Evolutionary conservation across 139 green algal species (phyloP).

Genomic region (Chlorella vulgaris): DNA sequence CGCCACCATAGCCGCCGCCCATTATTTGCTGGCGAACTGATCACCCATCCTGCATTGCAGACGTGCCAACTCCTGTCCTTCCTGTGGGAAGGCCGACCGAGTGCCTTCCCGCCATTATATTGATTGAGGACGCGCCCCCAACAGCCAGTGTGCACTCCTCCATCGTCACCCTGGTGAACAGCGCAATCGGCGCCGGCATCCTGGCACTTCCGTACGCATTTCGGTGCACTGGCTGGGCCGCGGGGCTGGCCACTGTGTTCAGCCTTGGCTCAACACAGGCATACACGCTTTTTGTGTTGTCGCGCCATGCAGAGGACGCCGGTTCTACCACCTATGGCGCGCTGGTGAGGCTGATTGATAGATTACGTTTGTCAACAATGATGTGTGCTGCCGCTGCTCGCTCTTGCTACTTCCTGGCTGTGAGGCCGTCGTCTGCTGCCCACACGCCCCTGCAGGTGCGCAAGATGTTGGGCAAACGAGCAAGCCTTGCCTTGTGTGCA

Average conservation of each 20-base stretch:
- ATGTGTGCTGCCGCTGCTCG: too few species aligned
- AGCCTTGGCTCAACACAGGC: background rate
- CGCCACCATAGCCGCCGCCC: too few species aligned
- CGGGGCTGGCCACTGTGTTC: background rate
- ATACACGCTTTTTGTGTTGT: background rate
- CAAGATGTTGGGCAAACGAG: background rate
- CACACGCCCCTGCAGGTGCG: constrained; percentile 7
- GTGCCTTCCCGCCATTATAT: too few species aligned
- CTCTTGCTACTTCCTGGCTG: too few species aligned
- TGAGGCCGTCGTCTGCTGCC: too few species aligned
- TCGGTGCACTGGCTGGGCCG: background rate
- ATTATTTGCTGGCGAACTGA: too few species aligned
- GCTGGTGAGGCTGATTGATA: constrained; percentile 6
- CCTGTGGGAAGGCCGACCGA: too few species aligned
- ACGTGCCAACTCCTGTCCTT: too few species aligned
- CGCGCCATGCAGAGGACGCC: background rate
- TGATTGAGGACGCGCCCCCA: background rate
- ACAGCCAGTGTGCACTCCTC: background rate
- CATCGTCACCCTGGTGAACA: background rate
- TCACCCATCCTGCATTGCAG: too few species aligned
- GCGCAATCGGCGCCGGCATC: background rate
- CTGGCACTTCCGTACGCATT: background rate
- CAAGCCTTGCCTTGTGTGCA: background rate
- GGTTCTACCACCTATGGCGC: background rate
- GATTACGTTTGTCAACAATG: too few species aligned